A percentile compares a stretch with the other conserved stretches of the same genome.
phyloP scores from a whole-genome alignment of 1,284 basidiomycete genomes.

The Ceratobasidium sp. region DNA sequence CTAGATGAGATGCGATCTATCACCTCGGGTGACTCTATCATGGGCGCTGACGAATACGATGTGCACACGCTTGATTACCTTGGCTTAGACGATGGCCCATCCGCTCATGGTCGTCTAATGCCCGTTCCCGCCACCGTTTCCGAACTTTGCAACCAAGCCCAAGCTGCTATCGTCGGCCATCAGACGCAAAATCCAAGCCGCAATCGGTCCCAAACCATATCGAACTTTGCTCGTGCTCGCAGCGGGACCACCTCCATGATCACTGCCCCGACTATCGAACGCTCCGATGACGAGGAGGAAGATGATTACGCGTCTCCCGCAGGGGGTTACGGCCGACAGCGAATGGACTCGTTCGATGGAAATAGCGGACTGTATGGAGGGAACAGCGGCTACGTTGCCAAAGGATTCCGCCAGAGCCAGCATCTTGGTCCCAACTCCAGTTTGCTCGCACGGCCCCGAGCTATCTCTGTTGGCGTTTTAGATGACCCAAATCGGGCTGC shows the following conservation, averaged over 20 bases:
- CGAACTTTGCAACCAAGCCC: slow-evolving; percentile 85
- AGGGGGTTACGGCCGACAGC: slow-evolving; percentile 60
- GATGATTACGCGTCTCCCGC: slow-evolving; percentile 62
- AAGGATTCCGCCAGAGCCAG: slow-evolving; percentile 76
- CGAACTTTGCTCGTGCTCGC: slow-evolving; percentile 67
- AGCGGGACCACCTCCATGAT: slow-evolving; percentile 69
- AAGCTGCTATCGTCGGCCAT: slow-evolving; percentile 86
- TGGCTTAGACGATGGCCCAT: slow-evolving; percentile 79
- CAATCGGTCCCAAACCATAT: slow-evolving; percentile 89
- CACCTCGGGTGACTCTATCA: slow-evolving; percentile 72
- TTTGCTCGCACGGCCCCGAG: slow-evolving; percentile 72
- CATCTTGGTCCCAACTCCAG: slow-evolving; percentile 60
- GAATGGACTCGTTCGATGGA: slow-evolving; percentile 67
- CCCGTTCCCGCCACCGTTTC: slow-evolving; percentile 80
- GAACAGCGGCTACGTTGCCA: slow-evolving; percentile 58
- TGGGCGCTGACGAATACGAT: slow-evolving; percentile 83
- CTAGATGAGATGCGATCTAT: slow-evolving; percentile 83
- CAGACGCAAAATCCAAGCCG: slow-evolving; percentile 76
- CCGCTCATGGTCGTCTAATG: slow-evolving; percentile 60
- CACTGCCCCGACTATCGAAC: slow-evolving; percentile 63
- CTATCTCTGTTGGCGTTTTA: slow-evolving; percentile 91
- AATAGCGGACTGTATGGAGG: slow-evolving; percentile 41
- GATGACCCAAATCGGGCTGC: slow-evolving; percentile 72
- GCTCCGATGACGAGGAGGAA: slow-evolving; percentile 69
- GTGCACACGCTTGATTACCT: slow-evolving; percentile 95